Conservation (phyloP, 2,329 filamentous ascomycete species). For the Pseudodiploospora longispora region DNA sequence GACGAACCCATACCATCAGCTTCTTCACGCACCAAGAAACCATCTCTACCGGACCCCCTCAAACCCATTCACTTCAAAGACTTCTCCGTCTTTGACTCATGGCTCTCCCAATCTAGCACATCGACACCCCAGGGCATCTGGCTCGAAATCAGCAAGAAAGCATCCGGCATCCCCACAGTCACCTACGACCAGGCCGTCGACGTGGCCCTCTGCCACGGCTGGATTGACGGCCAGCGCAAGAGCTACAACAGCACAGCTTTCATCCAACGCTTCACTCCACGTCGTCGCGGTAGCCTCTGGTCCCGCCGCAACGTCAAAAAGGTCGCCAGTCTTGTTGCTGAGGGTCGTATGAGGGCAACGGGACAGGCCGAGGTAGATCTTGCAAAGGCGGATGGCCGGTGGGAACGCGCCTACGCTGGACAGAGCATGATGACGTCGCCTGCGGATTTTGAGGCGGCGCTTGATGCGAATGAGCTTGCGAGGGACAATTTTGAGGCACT, state of each 20-base stretch:
- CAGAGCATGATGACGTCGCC: slow-evolving; percentile 39
- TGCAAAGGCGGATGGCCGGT: slow-evolving; percentile 49
- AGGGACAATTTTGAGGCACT: slow-evolving; percentile 32
- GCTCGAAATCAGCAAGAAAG: slow-evolving; percentile 42
- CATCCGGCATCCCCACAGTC: slow-evolving; percentile 33
- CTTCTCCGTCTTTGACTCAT: slow-evolving; percentile 24
- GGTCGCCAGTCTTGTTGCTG: slow-evolving; percentile 33
- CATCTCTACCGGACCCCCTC: too few relatives aligned
- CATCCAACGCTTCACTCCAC: slow-evolving; percentile 50
- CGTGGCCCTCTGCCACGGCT: slow-evolving; percentile 51
- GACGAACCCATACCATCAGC: too few relatives aligned
- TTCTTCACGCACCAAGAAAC: too few relatives aligned
- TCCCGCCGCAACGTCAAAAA: slow-evolving; percentile 51
- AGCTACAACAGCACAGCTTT: slow-evolving; percentile 38
- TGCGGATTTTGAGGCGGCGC: slow-evolving; percentile 36
- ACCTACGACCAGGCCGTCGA: slow-evolving; percentile 46
- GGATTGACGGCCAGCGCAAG: slow-evolving; percentile 52
- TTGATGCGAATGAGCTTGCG: slow-evolving; percentile 29
- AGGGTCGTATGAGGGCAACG: slow-evolving; percentile 39
- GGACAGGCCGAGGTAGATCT: slow-evolving; percentile 44
- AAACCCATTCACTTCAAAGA: slow-evolving; percentile 20
- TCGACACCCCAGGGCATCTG: slow-evolving; percentile 30
- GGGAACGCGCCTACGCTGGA: slow-evolving; percentile 48
- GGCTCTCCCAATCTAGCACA: slow-evolving; percentile 30
- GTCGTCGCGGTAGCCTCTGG: slow-evolving; percentile 47